A percentile compares a stretch with the other conserved stretches of the same genome.
Evolutionary conservation across 257 asterid species (phyloP).

Genomic region (Nicotiana tomentosiformis): DNA sequence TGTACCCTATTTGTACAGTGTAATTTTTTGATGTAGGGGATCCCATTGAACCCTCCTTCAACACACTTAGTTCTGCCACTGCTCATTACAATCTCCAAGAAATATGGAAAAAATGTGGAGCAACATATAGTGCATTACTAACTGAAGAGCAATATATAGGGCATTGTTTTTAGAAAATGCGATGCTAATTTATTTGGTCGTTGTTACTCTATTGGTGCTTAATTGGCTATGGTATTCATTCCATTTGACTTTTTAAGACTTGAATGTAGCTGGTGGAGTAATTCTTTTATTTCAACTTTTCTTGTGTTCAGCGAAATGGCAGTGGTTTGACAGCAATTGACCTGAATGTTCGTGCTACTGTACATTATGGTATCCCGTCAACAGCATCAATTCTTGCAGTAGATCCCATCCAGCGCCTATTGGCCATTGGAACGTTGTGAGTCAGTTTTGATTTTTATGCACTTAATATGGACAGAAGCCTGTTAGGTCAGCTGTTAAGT

Average conservation of each 20-base stretch:
- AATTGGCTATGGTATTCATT: not conserved
- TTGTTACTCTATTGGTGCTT: not conserved
- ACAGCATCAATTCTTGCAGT: constrained; percentile 81
- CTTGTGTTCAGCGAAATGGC: constrained; percentile 38
- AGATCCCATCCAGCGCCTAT: constrained; percentile 77
- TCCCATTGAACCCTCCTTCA: too few relatives aligned
- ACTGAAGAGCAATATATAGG: not conserved
- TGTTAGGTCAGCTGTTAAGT: not conserved
- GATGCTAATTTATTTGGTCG: not conserved
- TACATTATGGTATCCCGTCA: constrained; percentile 81
- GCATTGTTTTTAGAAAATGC: not conserved
- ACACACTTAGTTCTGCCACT: too few relatives aligned
- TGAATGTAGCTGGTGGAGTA: not conserved
- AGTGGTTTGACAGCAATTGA: constrained; percentile 49
- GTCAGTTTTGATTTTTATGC: constrained; percentile 11
- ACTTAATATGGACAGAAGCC: not conserved
- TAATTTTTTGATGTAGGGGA: too few relatives aligned
- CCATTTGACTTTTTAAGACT: not conserved
- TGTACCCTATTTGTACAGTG: too few relatives aligned
- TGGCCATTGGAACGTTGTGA: constrained; percentile 82
- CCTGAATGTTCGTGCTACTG: constrained; percentile 48
- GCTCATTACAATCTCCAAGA: not conserved
- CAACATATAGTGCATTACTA: not conserved
- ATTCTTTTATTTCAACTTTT: not conserved
- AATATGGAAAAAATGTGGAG: not conserved